These are phyloP conservation scores for Ambrosia hybrid DNA, from an alignment of 140 eudicot genomes.

Conservation along the genomic window DNA sequence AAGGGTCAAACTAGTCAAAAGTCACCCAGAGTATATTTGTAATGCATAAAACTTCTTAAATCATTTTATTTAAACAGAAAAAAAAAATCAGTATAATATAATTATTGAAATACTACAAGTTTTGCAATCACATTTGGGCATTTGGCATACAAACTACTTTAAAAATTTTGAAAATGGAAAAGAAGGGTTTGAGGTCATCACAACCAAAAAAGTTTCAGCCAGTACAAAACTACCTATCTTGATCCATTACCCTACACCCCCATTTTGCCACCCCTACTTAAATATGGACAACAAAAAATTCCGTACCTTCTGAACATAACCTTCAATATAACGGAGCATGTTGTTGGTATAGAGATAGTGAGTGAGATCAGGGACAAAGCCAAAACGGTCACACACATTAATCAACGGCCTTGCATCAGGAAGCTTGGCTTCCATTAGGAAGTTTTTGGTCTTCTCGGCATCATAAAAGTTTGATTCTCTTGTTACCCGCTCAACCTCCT, in stretches of 20 bases:
- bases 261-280: not conserved
- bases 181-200: no score
- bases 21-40: not conserved
- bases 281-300: slow-evolving; percentile 5
- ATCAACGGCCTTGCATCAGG: slow-evolving; percentile 98
- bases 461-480: slow-evolving; percentile 95
- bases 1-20: not conserved
- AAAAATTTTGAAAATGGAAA: no score
- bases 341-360: slow-evolving; percentile 90
- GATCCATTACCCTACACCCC: not conserved
- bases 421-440: slow-evolving; percentile 96
- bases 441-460: slow-evolving; percentile 91
- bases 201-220: no score
- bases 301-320: slow-evolving; percentile 96
- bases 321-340: slow-evolving; percentile 99
- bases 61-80: no score
- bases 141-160: not conserved
- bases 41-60: not conserved
- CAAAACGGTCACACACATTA: slow-evolving; percentile 95
- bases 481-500: slow-evolving; percentile 96
- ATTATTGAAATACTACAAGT: not conserved
- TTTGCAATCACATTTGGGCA: not conserved
- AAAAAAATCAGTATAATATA: not conserved
- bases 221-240: not conserved
- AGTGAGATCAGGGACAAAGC: slow-evolving; percentile 96